Evolutionary conservation across 2,329 filamentous ascomycete genomes (phyloP).

Genomic region (Hymenoscyphus scutula): DNA sequence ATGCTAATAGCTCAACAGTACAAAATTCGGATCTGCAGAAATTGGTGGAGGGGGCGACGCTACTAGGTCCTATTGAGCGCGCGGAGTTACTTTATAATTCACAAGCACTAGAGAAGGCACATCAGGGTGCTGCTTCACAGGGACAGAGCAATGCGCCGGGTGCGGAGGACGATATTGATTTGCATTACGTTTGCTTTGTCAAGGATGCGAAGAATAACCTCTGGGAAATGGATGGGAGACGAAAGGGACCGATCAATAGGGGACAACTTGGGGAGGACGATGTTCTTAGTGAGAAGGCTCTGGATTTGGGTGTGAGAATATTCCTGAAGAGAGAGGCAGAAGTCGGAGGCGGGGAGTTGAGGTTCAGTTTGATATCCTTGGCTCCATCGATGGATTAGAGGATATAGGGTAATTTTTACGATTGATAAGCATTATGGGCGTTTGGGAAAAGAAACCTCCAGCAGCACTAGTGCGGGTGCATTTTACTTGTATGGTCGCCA

Average conservation of each 20-base stretch:
- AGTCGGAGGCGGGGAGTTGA: slow-evolving; percentile 28
- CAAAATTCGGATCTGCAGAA: slow-evolving; percentile 48
- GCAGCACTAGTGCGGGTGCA: neutral
- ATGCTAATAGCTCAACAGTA: slow-evolving; percentile 28
- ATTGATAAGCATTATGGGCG: slow-evolving; percentile 5
- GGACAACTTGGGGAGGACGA: slow-evolving; percentile 61
- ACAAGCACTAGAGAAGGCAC: slow-evolving; percentile 71
- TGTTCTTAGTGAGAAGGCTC: slow-evolving; percentile 70
- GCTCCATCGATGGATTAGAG: slow-evolving; percentile 18
- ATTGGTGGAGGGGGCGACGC: slow-evolving; percentile 67
- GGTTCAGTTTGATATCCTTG: slow-evolving; percentile 35
- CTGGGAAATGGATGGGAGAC: slow-evolving; percentile 68
- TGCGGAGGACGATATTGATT: slow-evolving; percentile 74
- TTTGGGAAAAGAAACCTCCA: neutral
- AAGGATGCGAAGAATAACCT: slow-evolving; percentile 65
- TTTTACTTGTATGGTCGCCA: neutral
- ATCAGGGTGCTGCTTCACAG: slow-evolving; percentile 70
- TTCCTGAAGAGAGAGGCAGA: slow-evolving; percentile 36
- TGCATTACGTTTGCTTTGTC: slow-evolving; percentile 96
- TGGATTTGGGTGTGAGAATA: slow-evolving; percentile 58
- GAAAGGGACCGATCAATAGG: slow-evolving; percentile 64
- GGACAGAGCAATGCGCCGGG: slow-evolving; percentile 77
- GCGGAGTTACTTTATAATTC: slow-evolving; percentile 76
- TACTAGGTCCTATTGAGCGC: slow-evolving; percentile 63
- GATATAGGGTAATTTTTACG: neutral